Evolutionary conservation across 1,284 basidiomycete species (phyloP).

Genomic region (Wolfiporia cocos): DNA sequence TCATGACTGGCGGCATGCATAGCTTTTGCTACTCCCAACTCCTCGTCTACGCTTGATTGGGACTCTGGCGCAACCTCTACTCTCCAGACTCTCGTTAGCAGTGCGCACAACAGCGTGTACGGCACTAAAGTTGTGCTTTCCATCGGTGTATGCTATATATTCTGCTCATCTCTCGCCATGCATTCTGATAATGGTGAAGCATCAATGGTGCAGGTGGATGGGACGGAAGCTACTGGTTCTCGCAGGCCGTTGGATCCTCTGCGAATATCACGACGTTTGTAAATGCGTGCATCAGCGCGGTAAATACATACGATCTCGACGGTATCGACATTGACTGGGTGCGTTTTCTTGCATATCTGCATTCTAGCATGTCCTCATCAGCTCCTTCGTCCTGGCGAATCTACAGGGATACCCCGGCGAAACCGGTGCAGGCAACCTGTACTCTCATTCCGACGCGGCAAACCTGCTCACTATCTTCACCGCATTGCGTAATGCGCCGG

Average conservation of each 20-base stretch:
- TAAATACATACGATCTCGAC: slow-evolving; percentile 61
- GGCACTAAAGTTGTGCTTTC: slow-evolving; percentile 65
- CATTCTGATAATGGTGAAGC: too few species aligned
- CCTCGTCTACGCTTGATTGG: slow-evolving; percentile 50
- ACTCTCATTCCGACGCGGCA: slow-evolving; percentile 54
- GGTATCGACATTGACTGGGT: slow-evolving; percentile 77
- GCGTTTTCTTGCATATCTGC: slow-evolving; percentile 2
- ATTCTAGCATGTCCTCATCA: too few species aligned
- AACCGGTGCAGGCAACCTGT: slow-evolving; percentile 56
- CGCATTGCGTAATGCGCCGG: slow-evolving; percentile 49
- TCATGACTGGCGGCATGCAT: too few species aligned
- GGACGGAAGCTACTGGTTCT: slow-evolving; percentile 59
- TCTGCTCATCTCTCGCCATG: too few species aligned
- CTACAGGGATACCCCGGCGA: slow-evolving; percentile 71
- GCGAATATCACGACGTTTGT: slow-evolving; percentile 52
- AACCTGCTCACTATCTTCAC: slow-evolving; percentile 64
- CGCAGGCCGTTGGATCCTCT: slow-evolving; percentile 46
- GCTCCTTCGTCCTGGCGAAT: too few species aligned
- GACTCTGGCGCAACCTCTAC: slow-evolving; percentile 47
- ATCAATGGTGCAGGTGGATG: slow-evolving; percentile 43
- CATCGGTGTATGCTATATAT: slow-evolving; percentile 58
- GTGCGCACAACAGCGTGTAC: slow-evolving; percentile 52
- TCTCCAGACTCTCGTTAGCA: slow-evolving; percentile 56
- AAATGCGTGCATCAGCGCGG: slow-evolving; percentile 50
- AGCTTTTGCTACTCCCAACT: slow-evolving; percentile 72